Percentiles rank a stretch among this genome's conserved stretches.
Evolutionary conservation across 1,284 basidiomycete genomes (phyloP).

Genomic region (Austroboletus novae-zelandiae): DNA sequence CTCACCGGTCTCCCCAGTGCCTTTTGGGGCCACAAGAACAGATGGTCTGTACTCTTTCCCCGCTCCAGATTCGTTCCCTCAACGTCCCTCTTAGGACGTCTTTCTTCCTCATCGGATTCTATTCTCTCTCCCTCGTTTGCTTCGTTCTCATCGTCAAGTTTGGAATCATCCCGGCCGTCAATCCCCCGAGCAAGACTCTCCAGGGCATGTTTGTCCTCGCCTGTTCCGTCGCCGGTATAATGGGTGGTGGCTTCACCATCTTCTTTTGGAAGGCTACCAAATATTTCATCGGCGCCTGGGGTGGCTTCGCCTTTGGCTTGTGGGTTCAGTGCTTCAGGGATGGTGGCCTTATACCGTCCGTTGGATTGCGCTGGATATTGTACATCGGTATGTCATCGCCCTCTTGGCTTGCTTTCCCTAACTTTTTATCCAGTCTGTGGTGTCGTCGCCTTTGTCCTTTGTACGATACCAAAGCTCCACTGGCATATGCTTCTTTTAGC

Average conservation of each 20-base stretch:
- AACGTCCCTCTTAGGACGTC: conserved; percentile 64
- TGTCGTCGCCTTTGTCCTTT: conserved; percentile 58
- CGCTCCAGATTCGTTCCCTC: conserved; percentile 7
- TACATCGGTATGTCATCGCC: conserved; percentile 61
- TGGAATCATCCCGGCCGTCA: conserved; percentile 78
- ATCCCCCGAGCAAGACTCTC: conserved; percentile 74
- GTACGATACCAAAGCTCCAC: conserved; percentile 71
- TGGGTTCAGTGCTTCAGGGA: conserved; percentile 84
- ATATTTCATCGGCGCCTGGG: conserved; percentile 86
- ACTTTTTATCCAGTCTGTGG: conserved; percentile 43
- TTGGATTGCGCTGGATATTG: conserved; percentile 84
- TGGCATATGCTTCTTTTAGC: conserved; percentile 79
- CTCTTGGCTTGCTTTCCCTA: conserved; percentile 12
- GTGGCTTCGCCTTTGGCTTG: conserved; percentile 83
- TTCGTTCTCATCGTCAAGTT: conserved; percentile 89
- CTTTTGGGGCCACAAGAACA: conserved; percentile 90
- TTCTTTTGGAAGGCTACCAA: conserved; percentile 89
- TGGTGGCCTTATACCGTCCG: conserved; percentile 76
- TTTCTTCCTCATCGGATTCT: conserved; percentile 89
- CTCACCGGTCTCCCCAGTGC: conserved; percentile 86
- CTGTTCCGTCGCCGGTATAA: conserved; percentile 73
- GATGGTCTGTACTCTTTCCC: conserved; percentile 58
- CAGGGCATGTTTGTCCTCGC: conserved; percentile 91
- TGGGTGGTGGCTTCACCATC: conserved; percentile 81
- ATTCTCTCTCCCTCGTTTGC: conserved; percentile 82